Conservation (phyloP, 2,329 filamentous ascomycete species). For the Tolypocladium ovalisporum region DNA sequence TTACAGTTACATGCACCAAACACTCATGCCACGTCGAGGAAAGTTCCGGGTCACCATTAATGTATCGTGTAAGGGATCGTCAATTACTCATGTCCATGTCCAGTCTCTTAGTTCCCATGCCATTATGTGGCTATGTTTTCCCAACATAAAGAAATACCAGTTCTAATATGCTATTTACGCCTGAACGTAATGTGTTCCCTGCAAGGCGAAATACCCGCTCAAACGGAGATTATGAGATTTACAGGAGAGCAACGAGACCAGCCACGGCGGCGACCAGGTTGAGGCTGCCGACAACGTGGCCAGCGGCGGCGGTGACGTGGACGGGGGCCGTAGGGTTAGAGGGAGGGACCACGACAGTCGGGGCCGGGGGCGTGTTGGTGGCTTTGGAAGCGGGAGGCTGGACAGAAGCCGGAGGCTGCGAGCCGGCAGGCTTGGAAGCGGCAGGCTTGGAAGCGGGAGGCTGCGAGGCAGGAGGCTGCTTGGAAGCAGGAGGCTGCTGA, state of each 20-base stretch:
- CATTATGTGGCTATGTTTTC: background rate
- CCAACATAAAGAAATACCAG: background rate
- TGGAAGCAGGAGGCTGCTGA: background rate
- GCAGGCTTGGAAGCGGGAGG: background rate
- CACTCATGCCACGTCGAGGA: too few species aligned
- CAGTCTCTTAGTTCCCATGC: background rate
- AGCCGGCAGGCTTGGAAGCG: background rate
- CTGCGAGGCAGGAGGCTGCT: background rate
- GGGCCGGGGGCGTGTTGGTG: background rate
- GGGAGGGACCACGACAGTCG: conserved; percentile 3
- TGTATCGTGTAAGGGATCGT: background rate
- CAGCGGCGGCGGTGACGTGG: conserved; percentile 19
- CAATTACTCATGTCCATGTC: background rate
- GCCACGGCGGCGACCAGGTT: conserved; percentile 18
- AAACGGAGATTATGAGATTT: conserved; percentile 9
- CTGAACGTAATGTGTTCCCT: conserved; percentile 10
- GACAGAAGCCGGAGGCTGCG: background rate
- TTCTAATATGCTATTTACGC: conserved; percentile 2
- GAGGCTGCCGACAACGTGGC: conserved; percentile 17
- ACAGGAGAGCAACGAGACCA: conserved; percentile 21
- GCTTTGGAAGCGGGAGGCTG: background rate
- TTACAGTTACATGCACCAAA: too few species aligned
- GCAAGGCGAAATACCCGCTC: conserved; percentile 8
- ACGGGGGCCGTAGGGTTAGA: conserved; percentile 4
- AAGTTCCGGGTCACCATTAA: background rate